Evolutionary conservation across 805 yeast species (phyloP).

Genomic region (Wickerhamomyces queroliae): DNA sequence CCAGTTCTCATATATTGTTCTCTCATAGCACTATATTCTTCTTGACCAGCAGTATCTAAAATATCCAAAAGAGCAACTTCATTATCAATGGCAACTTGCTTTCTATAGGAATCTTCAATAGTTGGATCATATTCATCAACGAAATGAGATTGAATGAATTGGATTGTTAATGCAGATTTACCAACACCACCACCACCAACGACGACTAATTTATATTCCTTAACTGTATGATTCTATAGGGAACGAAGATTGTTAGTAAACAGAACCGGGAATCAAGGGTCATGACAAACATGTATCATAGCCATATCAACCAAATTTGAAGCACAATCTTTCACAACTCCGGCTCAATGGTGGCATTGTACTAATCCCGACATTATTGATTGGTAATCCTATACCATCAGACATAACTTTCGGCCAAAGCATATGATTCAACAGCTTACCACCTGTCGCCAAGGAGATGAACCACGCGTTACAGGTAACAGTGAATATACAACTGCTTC

Average conservation of each 20-base stretch:
- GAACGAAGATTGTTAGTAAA: not conserved
- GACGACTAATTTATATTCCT: slow-evolving; percentile 89
- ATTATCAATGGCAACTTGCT: slow-evolving; percentile 78
- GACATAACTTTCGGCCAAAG: too few relatives aligned
- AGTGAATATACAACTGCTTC: too few relatives aligned
- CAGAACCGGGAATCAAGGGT: not conserved
- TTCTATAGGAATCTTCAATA: slow-evolving; percentile 87
- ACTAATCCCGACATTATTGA: too few relatives aligned
- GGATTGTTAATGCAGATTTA: slow-evolving; percentile 92
- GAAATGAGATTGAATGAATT: slow-evolving; percentile 89
- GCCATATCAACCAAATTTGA: too few relatives aligned
- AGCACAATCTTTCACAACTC: too few relatives aligned
- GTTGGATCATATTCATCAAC: slow-evolving; percentile 99
- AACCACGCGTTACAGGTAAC: too few relatives aligned
- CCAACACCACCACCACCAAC: slow-evolving; percentile 99
- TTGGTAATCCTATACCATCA: too few relatives aligned
- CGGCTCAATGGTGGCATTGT: too few relatives aligned
- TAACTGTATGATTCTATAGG: slow-evolving; percentile 29
- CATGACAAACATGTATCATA: not conserved
- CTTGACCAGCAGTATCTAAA: slow-evolving; percentile 97
- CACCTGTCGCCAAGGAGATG: too few relatives aligned
- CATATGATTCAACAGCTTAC: too few relatives aligned
- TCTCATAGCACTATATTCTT: slow-evolving; percentile 88
- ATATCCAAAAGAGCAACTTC: slow-evolving; percentile 79
- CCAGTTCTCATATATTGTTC: slow-evolving; percentile 97